Base-by-base conservation (phyloP, 1,284 basidiomycete genomes). In the Heterobasidion irregulare region DNA sequence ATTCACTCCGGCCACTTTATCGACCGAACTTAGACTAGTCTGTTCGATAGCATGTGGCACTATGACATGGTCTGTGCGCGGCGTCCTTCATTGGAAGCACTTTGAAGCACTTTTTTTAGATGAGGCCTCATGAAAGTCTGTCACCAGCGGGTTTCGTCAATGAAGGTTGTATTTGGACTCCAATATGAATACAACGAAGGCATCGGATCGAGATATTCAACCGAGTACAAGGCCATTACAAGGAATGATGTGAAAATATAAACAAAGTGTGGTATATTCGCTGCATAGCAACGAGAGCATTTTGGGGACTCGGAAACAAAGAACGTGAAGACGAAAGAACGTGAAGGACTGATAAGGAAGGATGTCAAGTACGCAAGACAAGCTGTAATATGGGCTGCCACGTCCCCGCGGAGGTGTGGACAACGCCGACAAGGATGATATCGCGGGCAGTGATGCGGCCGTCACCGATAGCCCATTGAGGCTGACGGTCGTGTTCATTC, bases 311-410 rank as follows among this genome's bases (percentile, higher is more conserved):
- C 6, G 38, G n/a, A 41, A 4, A n/a, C 38, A 41, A 41, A 41
- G 10, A 8, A 8, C 4, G 4, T 41, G 38, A 41, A 41, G n/a
- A n/a, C 38, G 38, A 41, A 41, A 41, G n/a, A 41, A 41, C 26
- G 26, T 26, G n/a, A 41, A 41, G 38, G 6, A 41, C 10, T 41
- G 38, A 41, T 5, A 41, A 41, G n/a, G 38, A n/a, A n/a, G 10
- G n/a, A 41, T 41, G n/a, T 41, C 38, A 41, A 41, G 38, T 41
- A 10, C 10, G n/a, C 38, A 41, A 8, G 6, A n/a, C 38, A n/a
- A n/a, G 38, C 19, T 61, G 59, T 4, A 61, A 50, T 43, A 61
- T 60, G 18, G 59, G 58, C 59, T 61, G 61, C 59, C 58, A 61
- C 13, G 54, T 58, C 5, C 59, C 59, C 4, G 59, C 50, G 8